Conservation (phyloP, 2,329 filamentous ascomycete species). For the Pseudogymnoascus sp. region DNA sequence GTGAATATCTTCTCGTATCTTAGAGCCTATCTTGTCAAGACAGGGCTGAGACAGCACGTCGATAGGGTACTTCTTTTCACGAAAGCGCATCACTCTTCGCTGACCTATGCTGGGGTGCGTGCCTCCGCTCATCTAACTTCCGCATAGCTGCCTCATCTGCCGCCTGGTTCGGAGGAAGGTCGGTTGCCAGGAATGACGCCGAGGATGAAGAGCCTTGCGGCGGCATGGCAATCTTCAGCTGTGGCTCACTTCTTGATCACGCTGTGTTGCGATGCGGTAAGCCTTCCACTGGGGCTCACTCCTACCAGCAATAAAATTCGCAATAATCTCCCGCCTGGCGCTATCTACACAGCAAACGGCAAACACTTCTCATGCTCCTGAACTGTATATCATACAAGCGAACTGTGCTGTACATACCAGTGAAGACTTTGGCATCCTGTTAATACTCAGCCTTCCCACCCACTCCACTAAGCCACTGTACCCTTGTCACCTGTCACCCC, state of each 20-base stretch:
- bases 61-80: background rate
- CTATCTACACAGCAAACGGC: background rate
- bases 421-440: background rate
- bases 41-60: conserved; percentile 1
- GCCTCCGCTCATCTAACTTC: background rate
- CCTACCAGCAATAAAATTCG: background rate
- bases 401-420: background rate
- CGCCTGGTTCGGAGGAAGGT: background rate
- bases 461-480: background rate
- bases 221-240: background rate
- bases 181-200: no score
- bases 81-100: background rate
- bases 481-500: background rate
- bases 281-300: background rate
- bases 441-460: background rate
- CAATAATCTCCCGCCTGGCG: background rate
- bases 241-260: background rate
- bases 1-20: background rate
- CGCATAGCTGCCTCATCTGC: background rate
- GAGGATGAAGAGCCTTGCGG: background rate
- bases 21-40: background rate
- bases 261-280: background rate
- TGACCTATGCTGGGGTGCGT: background rate
- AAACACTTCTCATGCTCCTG: background rate
- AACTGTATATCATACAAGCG: background rate